Evolutionary conservation across 257 asterid genomes (phyloP).

Genomic region (Striga asiatica): DNA sequence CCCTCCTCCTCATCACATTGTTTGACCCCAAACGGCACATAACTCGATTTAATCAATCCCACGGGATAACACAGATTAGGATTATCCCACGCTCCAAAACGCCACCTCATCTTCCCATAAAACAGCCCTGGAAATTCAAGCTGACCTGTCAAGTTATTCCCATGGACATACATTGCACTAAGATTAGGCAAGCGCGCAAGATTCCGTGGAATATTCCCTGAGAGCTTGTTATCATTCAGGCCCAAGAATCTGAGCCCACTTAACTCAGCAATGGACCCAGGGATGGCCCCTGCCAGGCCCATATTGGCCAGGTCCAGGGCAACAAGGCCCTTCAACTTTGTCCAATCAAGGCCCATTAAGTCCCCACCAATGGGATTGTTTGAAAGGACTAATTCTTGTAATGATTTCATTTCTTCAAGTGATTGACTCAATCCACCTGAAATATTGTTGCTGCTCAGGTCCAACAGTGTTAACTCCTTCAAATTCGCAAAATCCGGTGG

Average conservation of each 20-base stretch:
- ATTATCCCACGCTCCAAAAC: conserved; percentile 86
- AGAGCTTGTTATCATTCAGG: conserved; percentile 59
- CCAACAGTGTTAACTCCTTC: conserved; percentile 57
- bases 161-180: conserved; percentile 59
- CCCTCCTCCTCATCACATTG: conserved; percentile 29
- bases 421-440: conserved; percentile 52
- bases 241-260: conserved; percentile 62
- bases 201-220: conserved; percentile 47
- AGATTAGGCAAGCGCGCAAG: conserved; percentile 49
- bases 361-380: conserved; percentile 65
- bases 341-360: conserved; percentile 43
- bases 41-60: conserved; percentile 17
- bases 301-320: conserved; percentile 67
- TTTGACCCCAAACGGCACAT: conserved; percentile 62
- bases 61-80: conserved; percentile 56
- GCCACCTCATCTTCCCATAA: conserved; percentile 63
- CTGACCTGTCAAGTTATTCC: conserved; percentile 76
- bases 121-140: conserved; percentile 53
- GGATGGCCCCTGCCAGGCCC: conserved; percentile 66
- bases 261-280: conserved; percentile 44
- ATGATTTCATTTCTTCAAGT: conserved; percentile 43
- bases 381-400: conserved; percentile 70
- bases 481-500: conserved; percentile 37
- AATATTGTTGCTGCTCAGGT: conserved; percentile 56
- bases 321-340: conserved; percentile 24